Evolutionary conservation across 163 green algal species (phyloP).

Genomic region (Chloromonas sp.): DNA sequence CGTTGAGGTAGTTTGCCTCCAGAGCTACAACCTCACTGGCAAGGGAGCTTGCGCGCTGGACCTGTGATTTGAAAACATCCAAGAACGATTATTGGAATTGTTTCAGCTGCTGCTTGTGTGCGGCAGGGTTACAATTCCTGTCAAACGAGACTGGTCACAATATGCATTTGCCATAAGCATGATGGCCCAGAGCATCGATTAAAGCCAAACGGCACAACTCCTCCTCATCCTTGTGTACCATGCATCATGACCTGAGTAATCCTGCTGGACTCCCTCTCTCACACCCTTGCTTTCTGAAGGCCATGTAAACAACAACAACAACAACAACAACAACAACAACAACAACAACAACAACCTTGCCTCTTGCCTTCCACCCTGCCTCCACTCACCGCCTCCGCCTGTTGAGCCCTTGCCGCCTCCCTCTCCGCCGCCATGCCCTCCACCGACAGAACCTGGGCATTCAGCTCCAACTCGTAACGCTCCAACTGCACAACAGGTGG

Average conservation of each 20-base stretch:
- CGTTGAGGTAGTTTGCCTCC: neutral
- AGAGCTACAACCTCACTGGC: neutral
- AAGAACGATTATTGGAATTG: neutral
- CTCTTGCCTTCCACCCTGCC: no score
- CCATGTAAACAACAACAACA: no score
- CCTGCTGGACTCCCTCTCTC: no score
- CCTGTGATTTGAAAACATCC: neutral
- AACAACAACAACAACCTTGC: no score
- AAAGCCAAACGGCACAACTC: neutral
- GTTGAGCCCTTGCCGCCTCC: neutral
- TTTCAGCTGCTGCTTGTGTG: no score
- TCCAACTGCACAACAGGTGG: neutral
- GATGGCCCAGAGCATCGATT: neutral
- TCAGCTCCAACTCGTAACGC: neutral
- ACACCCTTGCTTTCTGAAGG: no score
- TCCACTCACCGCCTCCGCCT: neutral
- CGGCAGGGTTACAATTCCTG: neutral
- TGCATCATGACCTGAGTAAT: neutral
- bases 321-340: no score
- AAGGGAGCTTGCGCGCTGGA: neutral
- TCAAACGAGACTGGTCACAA: neutral
- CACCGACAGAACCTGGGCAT: neutral
- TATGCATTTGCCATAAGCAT: neutral
- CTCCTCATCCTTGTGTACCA: neutral
- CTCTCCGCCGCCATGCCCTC: neutral